These are phyloP conservation scores for Chlorella sp. DNA, from an alignment of 139 green algal genomes.

Conservation along the genomic window DNA sequence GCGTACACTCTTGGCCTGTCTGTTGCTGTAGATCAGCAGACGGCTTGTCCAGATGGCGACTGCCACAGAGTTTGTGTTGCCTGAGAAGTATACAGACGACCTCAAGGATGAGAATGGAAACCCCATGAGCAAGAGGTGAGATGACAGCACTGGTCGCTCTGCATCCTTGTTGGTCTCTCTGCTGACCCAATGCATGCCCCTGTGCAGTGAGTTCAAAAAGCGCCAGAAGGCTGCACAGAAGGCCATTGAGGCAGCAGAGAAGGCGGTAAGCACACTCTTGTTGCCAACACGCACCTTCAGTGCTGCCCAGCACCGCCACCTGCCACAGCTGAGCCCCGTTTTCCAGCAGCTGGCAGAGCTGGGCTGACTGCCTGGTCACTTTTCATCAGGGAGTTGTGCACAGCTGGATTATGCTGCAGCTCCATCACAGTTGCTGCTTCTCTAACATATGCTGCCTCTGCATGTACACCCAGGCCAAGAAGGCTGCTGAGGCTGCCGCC, in stretches of 20 bases:
- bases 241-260: conserved; percentile 74
- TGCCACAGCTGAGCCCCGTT: no score
- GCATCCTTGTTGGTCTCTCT: no score
- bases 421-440: conserved; percentile 47
- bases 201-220: conserved; percentile 85
- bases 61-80: conserved; percentile 23
- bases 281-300: no score
- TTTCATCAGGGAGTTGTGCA: conserved; percentile 16
- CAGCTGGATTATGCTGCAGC: conserved; percentile 46
- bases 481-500: no score
- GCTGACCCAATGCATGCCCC: no score
- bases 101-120: conserved; percentile 78
- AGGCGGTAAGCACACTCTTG: conserved; percentile 62
- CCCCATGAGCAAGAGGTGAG: conserved; percentile 82
- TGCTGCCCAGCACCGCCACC: no score
- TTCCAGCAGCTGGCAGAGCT: conserved; percentile 60
- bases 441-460: no score
- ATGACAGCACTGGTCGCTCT: neutral
- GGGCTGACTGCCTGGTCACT: conserved; percentile 41
- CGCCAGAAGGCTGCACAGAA: conserved; percentile 69
- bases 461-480: no score
- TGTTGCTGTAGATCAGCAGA: no score
- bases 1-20: no score
- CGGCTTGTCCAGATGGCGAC: no score
- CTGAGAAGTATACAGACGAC: conserved; percentile 65